Evolutionary conservation across 148 eudicot species (phyloP).

Genomic region (Heliamphora exappendiculata): DNA sequence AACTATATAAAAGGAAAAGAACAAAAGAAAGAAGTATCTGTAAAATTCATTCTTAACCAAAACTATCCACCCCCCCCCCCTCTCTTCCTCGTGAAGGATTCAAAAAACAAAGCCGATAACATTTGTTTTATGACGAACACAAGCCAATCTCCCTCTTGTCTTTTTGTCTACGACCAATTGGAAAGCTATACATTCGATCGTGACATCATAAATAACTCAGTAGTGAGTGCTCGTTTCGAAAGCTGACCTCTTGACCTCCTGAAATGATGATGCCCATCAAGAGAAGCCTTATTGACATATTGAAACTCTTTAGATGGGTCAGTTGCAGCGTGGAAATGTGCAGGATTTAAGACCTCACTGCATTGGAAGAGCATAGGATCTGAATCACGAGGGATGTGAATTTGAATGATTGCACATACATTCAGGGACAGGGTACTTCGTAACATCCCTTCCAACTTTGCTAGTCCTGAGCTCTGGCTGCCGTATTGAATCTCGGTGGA

Average conservation of each 20-base stretch:
- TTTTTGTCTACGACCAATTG: not conserved
- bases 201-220: not conserved
- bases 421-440: conserved; percentile 84
- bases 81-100: not conserved
- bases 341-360: not conserved
- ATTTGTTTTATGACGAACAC: not conserved
- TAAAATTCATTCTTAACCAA: not conserved
- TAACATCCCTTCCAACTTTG: conserved; percentile 79
- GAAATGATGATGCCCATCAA: not conserved
- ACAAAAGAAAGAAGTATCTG: not conserved
- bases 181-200: too few species aligned
- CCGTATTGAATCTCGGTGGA: conserved; percentile 80
- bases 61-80: not conserved
- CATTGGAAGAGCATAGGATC: too few species aligned
- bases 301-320: not conserved
- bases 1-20: not conserved
- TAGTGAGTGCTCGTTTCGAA: not conserved
- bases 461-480: conserved; percentile 80
- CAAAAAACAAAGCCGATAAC: not conserved
- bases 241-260: not conserved
- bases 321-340: not conserved
- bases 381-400: conserved; percentile 16
- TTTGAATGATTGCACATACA: conserved; percentile 68
- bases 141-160: not conserved
- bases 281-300: not conserved